These are phyloP conservation scores for Dunaliella sp. DNA, from an alignment of 139 green algal genomes.

Conservation along the genomic window DNA sequence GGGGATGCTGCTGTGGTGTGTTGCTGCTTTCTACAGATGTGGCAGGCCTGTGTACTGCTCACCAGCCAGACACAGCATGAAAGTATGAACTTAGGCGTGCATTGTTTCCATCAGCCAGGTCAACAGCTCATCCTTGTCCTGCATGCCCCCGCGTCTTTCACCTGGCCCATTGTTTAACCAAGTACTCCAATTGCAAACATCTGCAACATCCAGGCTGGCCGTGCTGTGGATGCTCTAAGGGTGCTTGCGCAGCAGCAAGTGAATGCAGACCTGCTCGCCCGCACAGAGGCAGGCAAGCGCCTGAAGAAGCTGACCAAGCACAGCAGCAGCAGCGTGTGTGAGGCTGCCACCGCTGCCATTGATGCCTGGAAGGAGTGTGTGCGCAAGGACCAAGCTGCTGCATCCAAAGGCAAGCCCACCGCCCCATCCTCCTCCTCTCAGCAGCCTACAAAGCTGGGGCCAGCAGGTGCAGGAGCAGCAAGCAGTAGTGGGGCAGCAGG, in stretches of 20 bases:
- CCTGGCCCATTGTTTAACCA: too few species aligned
- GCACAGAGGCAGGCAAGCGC: slow-evolving; percentile 76
- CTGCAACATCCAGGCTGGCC: slow-evolving; percentile 33
- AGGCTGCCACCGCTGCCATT: slow-evolving; percentile 55
- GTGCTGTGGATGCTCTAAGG: slow-evolving; percentile 65
- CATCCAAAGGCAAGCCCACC: background rate
- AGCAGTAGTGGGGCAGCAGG: background rate
- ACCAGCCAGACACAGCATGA: too few species aligned
- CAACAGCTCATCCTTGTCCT: too few species aligned
- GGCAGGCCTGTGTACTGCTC: too few species aligned
- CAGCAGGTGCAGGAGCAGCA: background rate
- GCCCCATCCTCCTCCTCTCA: background rate
- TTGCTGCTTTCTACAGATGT: too few species aligned
- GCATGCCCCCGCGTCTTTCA: too few species aligned
- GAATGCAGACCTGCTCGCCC: slow-evolving; percentile 59
- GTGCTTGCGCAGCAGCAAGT: slow-evolving; percentile 50
- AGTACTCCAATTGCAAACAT: too few species aligned
- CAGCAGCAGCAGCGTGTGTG: slow-evolving; percentile 36
- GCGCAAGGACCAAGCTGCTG: slow-evolving; percentile 34
- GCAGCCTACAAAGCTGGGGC: background rate
- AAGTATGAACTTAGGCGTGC: too few species aligned
- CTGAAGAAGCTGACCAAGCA: slow-evolving; percentile 77
- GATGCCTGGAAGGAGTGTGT: slow-evolving; percentile 74
- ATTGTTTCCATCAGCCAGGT: too few species aligned
- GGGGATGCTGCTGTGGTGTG: slow-evolving; percentile 44